Evolutionary conservation across 805 yeast genomes (phyloP).

Genomic region (Kazachstania africana): DNA sequence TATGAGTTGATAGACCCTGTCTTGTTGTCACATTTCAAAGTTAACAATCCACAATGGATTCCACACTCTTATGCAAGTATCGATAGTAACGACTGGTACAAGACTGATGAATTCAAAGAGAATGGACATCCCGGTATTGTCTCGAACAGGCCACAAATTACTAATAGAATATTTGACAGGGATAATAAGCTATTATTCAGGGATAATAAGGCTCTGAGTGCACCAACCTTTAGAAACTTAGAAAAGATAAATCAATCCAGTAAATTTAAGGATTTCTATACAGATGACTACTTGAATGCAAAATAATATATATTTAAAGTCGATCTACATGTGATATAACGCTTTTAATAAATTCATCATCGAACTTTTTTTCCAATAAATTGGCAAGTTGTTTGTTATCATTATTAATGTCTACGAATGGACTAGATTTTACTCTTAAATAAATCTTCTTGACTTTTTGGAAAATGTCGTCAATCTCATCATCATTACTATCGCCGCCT

Average conservation of each 20-base stretch:
- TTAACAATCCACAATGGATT: conserved; percentile 21
- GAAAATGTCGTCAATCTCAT: conserved; percentile 11
- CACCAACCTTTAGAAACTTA: conserved; percentile 53
- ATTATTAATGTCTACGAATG: conserved; percentile 9
- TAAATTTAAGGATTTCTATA: conserved; percentile 12
- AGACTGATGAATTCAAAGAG: conserved; percentile 17
- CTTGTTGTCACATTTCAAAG: conserved; percentile 18
- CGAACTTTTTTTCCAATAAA: conserved; percentile 11
- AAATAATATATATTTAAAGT: neutral
- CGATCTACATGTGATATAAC: neutral
- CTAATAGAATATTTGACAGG: conserved; percentile 26
- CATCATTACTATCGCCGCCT: conserved; percentile 4
- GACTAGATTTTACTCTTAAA: conserved; percentile 18
- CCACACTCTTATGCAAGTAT: conserved; percentile 3
- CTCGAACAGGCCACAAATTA: conserved; percentile 34
- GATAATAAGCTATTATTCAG: conserved; percentile 12
- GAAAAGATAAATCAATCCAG: conserved; percentile 47
- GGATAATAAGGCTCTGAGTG: conserved; percentile 16
- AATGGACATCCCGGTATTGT: conserved; percentile 29
- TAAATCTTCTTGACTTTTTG: conserved; percentile 16
- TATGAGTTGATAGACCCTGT: conserved; percentile 16
- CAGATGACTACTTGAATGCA: conserved; percentile 5
- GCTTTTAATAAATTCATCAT: conserved; percentile 2
- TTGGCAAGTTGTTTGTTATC: conserved; percentile 6
- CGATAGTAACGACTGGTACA: conserved; percentile 12